phyloP scores from a whole-genome alignment of 2,329 filamentous ascomycete species.

The Penicillium glabrum region DNA sequence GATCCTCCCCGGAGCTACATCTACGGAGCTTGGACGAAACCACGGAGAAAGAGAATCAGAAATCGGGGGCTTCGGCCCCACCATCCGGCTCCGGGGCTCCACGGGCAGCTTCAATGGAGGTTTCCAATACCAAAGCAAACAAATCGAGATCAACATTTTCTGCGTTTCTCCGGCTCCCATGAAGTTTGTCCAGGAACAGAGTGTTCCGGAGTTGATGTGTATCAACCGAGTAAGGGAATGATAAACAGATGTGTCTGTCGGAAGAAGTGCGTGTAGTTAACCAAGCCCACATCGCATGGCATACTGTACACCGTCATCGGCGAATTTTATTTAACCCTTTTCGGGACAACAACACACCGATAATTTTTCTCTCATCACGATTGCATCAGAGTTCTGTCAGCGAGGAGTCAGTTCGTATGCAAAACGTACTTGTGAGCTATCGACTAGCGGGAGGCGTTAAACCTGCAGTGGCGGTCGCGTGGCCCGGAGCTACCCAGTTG shows the following conservation, averaged over 20 bases:
- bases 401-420: background rate
- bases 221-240: constrained; percentile 1
- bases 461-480: constrained; percentile 20
- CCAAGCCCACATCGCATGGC: background rate
- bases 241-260: background rate
- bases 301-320: background rate
- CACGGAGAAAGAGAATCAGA: background rate
- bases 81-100: constrained; percentile 25
- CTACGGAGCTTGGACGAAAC: background rate
- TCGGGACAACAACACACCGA: background rate
- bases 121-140: background rate
- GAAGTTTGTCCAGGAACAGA: background rate
- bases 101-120: background rate
- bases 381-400: background rate
- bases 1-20: background rate
- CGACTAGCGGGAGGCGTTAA: constrained; percentile 11
- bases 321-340: background rate
- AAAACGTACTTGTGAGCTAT: constrained; percentile 16
- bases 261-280: background rate
- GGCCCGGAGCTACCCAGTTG: constrained; percentile 15
- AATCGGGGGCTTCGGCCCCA: constrained; percentile 27
- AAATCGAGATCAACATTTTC: background rate
- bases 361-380: background rate
- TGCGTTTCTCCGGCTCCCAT: background rate
- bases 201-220: constrained; percentile 1